A percentile compares a stretch with the other conserved stretches of the same genome.
These are phyloP conservation scores for Haplosporangium sp. DNA, from an alignment of 371 early-diverging fungal species.

Conservation along the genomic window DNA sequence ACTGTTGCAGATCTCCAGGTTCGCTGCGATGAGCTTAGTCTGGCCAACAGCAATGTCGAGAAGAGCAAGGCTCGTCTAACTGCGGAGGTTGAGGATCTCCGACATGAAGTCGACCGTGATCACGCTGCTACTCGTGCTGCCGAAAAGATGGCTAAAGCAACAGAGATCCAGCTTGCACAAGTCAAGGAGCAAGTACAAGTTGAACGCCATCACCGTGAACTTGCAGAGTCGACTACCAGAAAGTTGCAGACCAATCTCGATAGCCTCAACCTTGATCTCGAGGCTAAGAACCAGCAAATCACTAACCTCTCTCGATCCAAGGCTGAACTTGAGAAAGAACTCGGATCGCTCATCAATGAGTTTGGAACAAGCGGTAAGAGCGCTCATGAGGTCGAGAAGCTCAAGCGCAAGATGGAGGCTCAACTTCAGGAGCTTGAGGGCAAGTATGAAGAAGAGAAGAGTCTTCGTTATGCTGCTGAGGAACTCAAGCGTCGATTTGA, in stretches of 20 bases:
- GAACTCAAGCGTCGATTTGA: conserved; percentile 75
- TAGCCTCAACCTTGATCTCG: conserved; percentile 67
- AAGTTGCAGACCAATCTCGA: conserved; percentile 71
- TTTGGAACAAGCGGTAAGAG: conserved; percentile 84
- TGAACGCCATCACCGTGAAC: conserved; percentile 78
- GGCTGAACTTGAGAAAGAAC: conserved; percentile 76
- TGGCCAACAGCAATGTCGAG: conserved; percentile 66
- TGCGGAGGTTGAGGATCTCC: conserved; percentile 80
- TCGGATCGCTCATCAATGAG: conserved; percentile 79
- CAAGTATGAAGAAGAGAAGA: conserved; percentile 75
- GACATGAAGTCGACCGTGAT: conserved; percentile 79
- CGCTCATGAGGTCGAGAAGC: conserved; percentile 79
- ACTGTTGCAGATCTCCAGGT: conserved; percentile 73
- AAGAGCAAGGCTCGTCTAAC: conserved; percentile 74
- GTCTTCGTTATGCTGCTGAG: conserved; percentile 65
- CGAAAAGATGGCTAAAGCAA: conserved; percentile 69
- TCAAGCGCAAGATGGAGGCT: conserved; percentile 70
- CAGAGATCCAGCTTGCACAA: conserved; percentile 64
- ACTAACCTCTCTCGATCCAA: conserved; percentile 69
- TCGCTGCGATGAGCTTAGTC: conserved; percentile 68
- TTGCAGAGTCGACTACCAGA: conserved; percentile 66
- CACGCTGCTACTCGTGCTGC: conserved; percentile 70
- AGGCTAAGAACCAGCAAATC: conserved; percentile 66
- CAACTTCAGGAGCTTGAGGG: conserved; percentile 68
- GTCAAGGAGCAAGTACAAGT: conserved; percentile 66